Conservation (phyloP, 2,329 filamentous ascomycete species). For the Colletotrichum horii region DNA sequence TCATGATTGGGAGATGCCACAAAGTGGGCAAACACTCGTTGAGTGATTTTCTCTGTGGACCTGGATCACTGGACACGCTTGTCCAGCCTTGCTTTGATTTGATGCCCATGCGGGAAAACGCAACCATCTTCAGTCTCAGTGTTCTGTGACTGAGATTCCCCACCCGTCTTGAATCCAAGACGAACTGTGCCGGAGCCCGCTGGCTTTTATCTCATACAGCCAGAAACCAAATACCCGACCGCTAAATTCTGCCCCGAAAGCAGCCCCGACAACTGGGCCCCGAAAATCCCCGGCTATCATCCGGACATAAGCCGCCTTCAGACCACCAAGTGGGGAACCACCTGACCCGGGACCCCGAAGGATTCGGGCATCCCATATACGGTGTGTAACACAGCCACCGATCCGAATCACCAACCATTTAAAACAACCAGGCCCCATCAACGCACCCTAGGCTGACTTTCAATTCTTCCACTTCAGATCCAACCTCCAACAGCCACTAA, state of each 20-base stretch:
- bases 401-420: not conserved
- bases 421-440: not conserved
- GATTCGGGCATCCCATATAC: not conserved
- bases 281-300: not conserved
- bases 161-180: not conserved
- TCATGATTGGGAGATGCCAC: not conserved
- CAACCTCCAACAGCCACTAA: not conserved
- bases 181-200: not conserved
- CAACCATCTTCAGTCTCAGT: not conserved
- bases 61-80: too few species aligned
- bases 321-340: not conserved
- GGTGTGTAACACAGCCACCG: not conserved
- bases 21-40: not conserved
- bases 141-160: not conserved
- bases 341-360: not conserved
- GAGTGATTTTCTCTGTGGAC: rapidly evolving
- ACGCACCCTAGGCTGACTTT: not conserved
- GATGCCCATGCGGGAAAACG: not conserved
- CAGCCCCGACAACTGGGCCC: not conserved
- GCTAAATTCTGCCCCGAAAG: not conserved
- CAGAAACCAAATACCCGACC: not conserved
- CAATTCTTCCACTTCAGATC: not conserved
- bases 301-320: not conserved
- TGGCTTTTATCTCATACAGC: not conserved
- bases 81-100: not conserved